Conservation (phyloP, 1,284 basidiomycete genomes). For the Boletus smithii region DNA sequence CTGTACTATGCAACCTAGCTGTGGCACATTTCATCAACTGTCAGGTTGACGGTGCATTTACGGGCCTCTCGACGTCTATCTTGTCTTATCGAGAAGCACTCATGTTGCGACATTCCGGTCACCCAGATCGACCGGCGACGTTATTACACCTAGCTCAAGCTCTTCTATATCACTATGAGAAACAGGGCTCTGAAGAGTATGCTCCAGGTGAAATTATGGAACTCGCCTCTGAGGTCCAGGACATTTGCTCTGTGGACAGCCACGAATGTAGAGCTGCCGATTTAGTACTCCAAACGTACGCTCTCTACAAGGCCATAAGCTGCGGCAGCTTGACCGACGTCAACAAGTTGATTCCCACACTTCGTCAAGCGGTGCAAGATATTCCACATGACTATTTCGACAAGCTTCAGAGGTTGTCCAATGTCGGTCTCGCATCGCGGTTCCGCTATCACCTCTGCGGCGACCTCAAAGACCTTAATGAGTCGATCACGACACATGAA, state of each 20-base stretch:
- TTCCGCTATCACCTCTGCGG: not conserved
- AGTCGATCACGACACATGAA: conserved; percentile 1
- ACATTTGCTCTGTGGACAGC: not conserved
- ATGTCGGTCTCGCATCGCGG: conserved; percentile 4
- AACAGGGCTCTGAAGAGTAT: not conserved
- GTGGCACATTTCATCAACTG: conserved; percentile 1
- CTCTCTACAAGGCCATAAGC: not conserved
- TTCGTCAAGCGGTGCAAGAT: not conserved
- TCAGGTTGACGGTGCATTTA: not conserved
- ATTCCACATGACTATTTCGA: not conserved
- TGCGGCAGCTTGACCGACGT: not conserved
- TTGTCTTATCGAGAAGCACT: conserved; percentile 11
- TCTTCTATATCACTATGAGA: conserved; percentile 2
- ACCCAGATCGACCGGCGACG: conserved; percentile 6
- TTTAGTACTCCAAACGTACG: not conserved
- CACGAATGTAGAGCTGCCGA: conserved; percentile 2
- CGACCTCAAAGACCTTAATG: not conserved
- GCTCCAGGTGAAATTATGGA: not conserved
- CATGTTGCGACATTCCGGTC: not conserved
- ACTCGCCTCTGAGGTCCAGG: not conserved
- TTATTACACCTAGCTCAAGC: conserved; percentile 1
- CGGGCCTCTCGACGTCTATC: not conserved
- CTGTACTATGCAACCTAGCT: conserved; percentile 16
- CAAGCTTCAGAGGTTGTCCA: conserved; percentile 3
- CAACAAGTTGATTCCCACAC: not conserved